A percentile compares a stretch with the other conserved stretches of the same genome.
Conservation (phyloP, 768 basidiomycete species). For the Russula dissimulans region DNA sequence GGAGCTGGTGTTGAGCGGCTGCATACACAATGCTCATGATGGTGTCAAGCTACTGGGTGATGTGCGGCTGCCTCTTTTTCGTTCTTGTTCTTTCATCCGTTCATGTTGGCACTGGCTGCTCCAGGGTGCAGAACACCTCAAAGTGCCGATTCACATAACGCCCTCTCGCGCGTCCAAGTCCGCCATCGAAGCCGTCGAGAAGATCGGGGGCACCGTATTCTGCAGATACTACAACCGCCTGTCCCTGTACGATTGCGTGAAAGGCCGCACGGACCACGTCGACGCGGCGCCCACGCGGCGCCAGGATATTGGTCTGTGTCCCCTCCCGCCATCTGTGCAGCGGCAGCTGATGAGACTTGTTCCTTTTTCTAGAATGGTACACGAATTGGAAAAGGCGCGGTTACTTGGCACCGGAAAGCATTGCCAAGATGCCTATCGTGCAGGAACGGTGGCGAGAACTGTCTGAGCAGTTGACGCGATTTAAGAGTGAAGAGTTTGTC, state of each 20-base stretch:
- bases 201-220: conserved; percentile 69
- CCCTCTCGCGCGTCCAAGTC: conserved; percentile 80
- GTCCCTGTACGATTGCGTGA: conserved; percentile 69
- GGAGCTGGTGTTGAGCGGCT: conserved; percentile 77
- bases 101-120: not conserved
- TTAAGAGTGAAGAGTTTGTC: conserved; percentile 33
- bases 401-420: conserved; percentile 54
- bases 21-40: conserved; percentile 79
- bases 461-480: conserved; percentile 50
- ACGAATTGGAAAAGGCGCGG: conserved; percentile 64
- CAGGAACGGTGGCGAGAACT: conserved; percentile 63
- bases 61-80: conserved; percentile 34
- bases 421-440: conserved; percentile 50
- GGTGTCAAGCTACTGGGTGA: conserved; percentile 88
- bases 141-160: conserved; percentile 64
- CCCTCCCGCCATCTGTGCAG: not conserved
- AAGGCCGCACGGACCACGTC: conserved; percentile 58
- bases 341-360: not conserved
- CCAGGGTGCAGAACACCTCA: conserved; percentile 60
- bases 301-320: conserved; percentile 65
- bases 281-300: conserved; percentile 80
- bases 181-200: conserved; percentile 80
- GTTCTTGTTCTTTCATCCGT: not conserved
- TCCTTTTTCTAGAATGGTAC: conserved; percentile 56
- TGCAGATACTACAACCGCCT: conserved; percentile 90